Percentiles rank a stretch among this genome's conserved stretches.
These are phyloP conservation scores for Sordaria brevicollis DNA, from an alignment of 495 filamentous ascomycete genomes.

Conservation along the genomic window DNA sequence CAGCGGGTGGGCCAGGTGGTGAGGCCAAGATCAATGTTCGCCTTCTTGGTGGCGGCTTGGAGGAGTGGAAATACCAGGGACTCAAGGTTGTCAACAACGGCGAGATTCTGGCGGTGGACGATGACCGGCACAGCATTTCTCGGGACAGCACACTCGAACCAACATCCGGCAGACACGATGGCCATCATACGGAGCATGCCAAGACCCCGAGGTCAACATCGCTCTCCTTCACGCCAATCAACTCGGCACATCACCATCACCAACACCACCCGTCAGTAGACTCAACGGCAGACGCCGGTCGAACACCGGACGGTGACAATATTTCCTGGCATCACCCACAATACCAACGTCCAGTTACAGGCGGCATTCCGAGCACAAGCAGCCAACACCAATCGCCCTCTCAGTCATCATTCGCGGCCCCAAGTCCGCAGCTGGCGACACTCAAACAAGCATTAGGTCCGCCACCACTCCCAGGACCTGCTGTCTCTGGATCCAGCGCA, in stretches of 20 bases:
- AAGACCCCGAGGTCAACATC: conserved; percentile 21
- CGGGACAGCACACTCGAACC: conserved; percentile 23
- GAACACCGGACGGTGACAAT: not conserved
- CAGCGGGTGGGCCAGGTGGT: conserved; percentile 1
- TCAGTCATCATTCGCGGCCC: conserved; percentile 7
- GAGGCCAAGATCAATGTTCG: conserved; percentile 29
- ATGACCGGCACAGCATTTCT: conserved; percentile 21
- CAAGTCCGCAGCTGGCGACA: conserved; percentile 7
- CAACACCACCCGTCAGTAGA: conserved; percentile 4
- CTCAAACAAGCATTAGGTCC: conserved; percentile 1
- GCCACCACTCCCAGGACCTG: conserved; percentile 2
- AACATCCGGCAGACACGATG: conserved; percentile 14
- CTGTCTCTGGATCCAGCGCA: not conserved
- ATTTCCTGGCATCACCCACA: not conserved
- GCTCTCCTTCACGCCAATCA: conserved; percentile 42
- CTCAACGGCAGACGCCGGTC: too few relatives aligned
- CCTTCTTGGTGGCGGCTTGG: conserved; percentile 52
- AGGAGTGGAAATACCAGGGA: conserved; percentile 51
- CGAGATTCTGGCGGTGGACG: conserved; percentile 21
- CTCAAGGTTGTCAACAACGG: conserved; percentile 32
- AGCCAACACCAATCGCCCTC: conserved; percentile 5
- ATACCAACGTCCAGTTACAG: not conserved
- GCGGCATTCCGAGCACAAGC: not conserved
- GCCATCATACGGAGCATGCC: conserved; percentile 9
- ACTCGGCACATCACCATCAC: conserved; percentile 21